phyloP scores from a whole-genome alignment of 177 flowering plant species.

The Telopea speciosissima region DNA sequence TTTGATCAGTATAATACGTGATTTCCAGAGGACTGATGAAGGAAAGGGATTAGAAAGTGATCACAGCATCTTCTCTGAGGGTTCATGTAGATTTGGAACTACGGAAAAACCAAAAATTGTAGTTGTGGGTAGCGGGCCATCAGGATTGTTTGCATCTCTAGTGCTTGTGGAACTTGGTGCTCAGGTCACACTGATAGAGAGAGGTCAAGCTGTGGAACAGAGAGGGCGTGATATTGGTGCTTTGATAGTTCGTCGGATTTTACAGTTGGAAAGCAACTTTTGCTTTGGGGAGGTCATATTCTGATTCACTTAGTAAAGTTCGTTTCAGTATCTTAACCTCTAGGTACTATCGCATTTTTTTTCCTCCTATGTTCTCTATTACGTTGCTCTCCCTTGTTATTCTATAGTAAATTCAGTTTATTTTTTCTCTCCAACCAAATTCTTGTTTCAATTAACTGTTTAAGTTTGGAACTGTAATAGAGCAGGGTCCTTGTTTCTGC shows the following conservation, averaged over 20 bases:
- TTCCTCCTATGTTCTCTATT: neutral
- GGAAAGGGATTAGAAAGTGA: constrained; percentile 17
- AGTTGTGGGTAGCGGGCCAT: constrained; percentile 94
- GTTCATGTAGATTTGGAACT: constrained; percentile 7
- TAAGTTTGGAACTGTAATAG: neutral
- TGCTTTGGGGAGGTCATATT: constrained; percentile 97
- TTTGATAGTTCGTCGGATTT: constrained; percentile 70
- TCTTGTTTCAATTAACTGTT: neutral
- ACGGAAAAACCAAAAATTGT: constrained; percentile 61
- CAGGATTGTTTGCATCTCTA: constrained; percentile 94
- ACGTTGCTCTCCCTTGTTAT: too few species aligned
- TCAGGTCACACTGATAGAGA: constrained; percentile 83
- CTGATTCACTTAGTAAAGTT: constrained; percentile 23
- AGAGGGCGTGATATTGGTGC: constrained; percentile 99
- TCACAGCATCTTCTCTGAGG: constrained; percentile 6
- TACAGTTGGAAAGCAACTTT: constrained; percentile 90
- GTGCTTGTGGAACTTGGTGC: constrained; percentile 98
- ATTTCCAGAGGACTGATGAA: constrained; percentile 23
- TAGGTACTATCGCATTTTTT: neutral
- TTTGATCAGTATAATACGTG: constrained; percentile 45
- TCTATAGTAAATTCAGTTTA: neutral
- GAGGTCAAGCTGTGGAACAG: constrained; percentile 92
- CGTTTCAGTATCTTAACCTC: constrained; percentile 7
- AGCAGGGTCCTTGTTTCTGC: too few species aligned
- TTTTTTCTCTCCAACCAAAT: neutral